Base-by-base conservation (phyloP, 768 basidiomycete genomes). In the Mycena indigotica region DNA sequence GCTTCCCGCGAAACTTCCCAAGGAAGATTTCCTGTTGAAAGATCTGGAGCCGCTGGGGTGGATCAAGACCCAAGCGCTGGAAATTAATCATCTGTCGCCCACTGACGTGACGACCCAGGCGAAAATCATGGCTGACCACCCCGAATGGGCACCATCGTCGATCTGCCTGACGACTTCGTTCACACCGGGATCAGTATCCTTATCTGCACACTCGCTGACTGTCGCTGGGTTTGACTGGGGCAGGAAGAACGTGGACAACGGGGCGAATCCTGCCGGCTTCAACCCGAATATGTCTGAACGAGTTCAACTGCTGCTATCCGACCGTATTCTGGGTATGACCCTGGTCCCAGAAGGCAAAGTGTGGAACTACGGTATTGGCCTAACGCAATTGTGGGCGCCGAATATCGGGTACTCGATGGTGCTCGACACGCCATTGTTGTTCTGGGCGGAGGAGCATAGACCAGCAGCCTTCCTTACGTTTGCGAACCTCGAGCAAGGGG, bases 281-380 rank as follows among this genome's bases (percentile, higher is more conserved):
- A 98, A 96, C 73, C 93, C 95, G n/a, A 92, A 91, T 64, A 98
- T 98, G 96, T 96, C 94, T 1, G 95, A 96, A 70, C 87, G 94
- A 23, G 94, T 97, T 23, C 91, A 93, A 72, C 80, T 98, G 28
- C 79, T 98, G 56, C 78, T 98, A 23, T 98, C 95, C 17, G 97
- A 99, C 69, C 90, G 96, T 61, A 88, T 99, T 63, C 82, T 98
- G 16, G 97, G 95, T 23, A 95, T 95, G 87, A 96, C 94, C 0
- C 77, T 98, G 6, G 93, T 96, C 17, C 95, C 92, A 1, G 95
- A 91, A 71, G 97, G 96, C 63, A 86, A 86, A 54, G 87, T 97
- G 29, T 98, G 97, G 97, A 97, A 97, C 73, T 98, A 97, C 67
- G 93, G 94, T 29, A 87, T 96, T 55, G 94, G 95, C 32, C 78